Conservation (phyloP, 306 rosid species). For the Chamaecrista fasciculata region DNA sequence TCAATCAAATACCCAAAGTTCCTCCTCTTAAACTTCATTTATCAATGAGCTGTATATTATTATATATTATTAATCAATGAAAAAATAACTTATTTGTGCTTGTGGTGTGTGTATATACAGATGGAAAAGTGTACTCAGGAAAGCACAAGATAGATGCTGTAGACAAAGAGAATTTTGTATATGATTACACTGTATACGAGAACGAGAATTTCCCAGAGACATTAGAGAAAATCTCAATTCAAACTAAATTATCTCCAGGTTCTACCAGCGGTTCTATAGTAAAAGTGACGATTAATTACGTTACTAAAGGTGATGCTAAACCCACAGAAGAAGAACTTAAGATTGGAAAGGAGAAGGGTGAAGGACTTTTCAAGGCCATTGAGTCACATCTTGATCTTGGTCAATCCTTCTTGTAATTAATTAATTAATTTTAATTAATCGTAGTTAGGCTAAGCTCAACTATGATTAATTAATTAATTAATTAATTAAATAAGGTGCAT, state of each 20-base stretch:
- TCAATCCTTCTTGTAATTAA: too few relatives aligned
- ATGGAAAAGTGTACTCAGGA: background rate
- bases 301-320: background rate
- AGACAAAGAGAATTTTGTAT: background rate
- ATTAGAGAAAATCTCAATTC: background rate
- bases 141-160: constrained; percentile 13
- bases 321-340: constrained; percentile 21
- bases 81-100: too few relatives aligned
- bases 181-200: constrained; percentile 5
- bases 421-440: too few relatives aligned
- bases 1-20: too few relatives aligned
- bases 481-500: too few relatives aligned
- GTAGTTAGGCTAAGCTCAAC: too few relatives aligned
- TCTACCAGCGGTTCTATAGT: background rate
- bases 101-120: background rate
- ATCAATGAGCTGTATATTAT: too few relatives aligned
- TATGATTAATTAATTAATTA: too few relatives aligned
- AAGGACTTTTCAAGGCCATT: constrained; percentile 12
- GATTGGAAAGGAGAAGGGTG: constrained; percentile 12
- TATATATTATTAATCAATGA: too few relatives aligned
- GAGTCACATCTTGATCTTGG: background rate
- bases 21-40: too few relatives aligned
- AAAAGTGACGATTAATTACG: background rate
- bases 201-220: background rate
- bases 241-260: constrained; percentile 20